phyloP scores from a whole-genome alignment of 2,329 filamentous ascomycete genomes.

The Aspergillus quadrilineatus region DNA sequence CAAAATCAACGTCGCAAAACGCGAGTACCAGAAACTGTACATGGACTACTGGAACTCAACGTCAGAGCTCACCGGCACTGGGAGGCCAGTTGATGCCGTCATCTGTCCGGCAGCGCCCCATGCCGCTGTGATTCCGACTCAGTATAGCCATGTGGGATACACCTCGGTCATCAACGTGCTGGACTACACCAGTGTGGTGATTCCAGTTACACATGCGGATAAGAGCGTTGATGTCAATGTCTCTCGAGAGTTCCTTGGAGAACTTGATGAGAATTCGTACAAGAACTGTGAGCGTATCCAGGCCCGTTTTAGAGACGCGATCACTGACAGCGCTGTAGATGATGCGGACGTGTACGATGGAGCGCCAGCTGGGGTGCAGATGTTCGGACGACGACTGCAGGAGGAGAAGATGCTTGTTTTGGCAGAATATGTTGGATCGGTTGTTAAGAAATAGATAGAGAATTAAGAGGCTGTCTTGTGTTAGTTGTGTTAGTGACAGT shows the following conservation, averaged over 20 bases:
- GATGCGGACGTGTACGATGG: constrained; percentile 51
- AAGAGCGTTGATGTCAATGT: constrained; percentile 49
- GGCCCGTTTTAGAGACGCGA: background rate
- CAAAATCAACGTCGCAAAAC: constrained; percentile 53
- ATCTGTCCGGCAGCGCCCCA: constrained; percentile 45
- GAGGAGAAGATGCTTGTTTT: constrained; percentile 53
- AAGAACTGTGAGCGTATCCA: constrained; percentile 47
- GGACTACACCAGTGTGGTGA: constrained; percentile 55
- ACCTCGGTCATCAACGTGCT: constrained; percentile 53
- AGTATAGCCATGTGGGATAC: constrained; percentile 51
- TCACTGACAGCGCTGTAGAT: constrained; percentile 33
- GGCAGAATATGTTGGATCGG: constrained; percentile 40
- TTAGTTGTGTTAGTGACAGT: background rate
- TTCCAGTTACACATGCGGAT: constrained; percentile 58
- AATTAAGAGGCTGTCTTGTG: background rate
- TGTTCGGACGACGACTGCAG: constrained; percentile 51
- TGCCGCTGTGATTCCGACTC: constrained; percentile 40
- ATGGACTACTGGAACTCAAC: constrained; percentile 66
- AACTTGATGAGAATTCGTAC: constrained; percentile 46
- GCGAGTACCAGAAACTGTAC: constrained; percentile 58
- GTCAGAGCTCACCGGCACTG: constrained; percentile 48
- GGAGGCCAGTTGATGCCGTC: constrained; percentile 54
- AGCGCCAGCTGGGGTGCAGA: constrained; percentile 49
- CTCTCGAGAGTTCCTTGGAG: constrained; percentile 40
- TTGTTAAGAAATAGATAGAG: background rate